phyloP scores from a whole-genome alignment of 116 monocot genomes.

The Iris pallida region DNA sequence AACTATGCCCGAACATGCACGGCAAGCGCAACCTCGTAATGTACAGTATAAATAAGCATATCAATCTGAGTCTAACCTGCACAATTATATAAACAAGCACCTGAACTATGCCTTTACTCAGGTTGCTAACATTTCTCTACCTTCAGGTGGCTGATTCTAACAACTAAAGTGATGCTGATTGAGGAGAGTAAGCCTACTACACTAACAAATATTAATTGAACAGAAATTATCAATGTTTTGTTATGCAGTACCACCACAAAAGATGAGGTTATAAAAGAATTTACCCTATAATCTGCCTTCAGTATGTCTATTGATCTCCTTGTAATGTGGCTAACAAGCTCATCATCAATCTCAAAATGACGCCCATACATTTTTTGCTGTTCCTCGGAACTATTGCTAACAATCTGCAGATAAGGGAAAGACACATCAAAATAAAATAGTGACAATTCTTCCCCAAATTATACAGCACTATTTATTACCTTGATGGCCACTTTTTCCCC shows the following conservation, averaged over 20 bases:
- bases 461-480: conserved; percentile 29
- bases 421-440: conserved; percentile 15
- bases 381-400: conserved; percentile 75
- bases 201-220: too few relatives aligned
- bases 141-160: too few relatives aligned
- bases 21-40: too few relatives aligned
- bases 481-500: conserved; percentile 97
- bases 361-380: conserved; percentile 96
- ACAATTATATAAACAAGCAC: too few relatives aligned
- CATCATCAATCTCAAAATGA: conserved; percentile 97
- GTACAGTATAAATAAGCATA: too few relatives aligned
- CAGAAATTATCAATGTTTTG: too few relatives aligned
- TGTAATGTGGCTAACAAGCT: conserved; percentile 90
- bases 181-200: too few relatives aligned
- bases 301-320: conserved; percentile 86
- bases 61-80: too few relatives aligned
- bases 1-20: too few relatives aligned
- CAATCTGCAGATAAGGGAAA: conserved; percentile 44
- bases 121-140: too few relatives aligned
- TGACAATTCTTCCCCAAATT: conserved; percentile 4
- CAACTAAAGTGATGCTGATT: too few relatives aligned
- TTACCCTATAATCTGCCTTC: conserved; percentile 86
- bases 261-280: background rate
- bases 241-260: background rate
- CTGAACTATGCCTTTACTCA: too few relatives aligned